Evolutionary conservation across 495 filamentous ascomycete genomes (phyloP), one percentile per base, ranked within the genome.

Genomic region (Penicillium egyptiacum): DNA sequence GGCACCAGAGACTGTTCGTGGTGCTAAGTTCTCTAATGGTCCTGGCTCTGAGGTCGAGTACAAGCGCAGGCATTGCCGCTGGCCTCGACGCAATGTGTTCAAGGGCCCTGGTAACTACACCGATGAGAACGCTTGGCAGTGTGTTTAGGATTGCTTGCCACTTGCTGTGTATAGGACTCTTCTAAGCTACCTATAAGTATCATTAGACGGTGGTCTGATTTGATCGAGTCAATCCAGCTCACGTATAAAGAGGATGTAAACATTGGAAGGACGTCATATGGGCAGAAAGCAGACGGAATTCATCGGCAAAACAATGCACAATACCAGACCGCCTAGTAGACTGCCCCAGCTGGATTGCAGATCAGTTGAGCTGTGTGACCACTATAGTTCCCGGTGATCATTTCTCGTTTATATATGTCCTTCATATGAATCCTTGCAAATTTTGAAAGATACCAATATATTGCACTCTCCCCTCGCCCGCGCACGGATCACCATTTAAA

Each of bases 1-100:
- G 19, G 75, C 81, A 5, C 84, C 84, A 0, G 81, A 83, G 25
- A 76, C 68, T 17, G 71, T 86, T 16, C 61, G 72, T 42, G 82
- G 82, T 14, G 76, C 77, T 1, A 84, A 83, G 59, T 84, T 79
- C 51, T 62, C 72, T 5, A 66, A 78, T 62, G 78, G 79, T 26
- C 58, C 50, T 25, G 70, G 70, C 7, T 61, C 67, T 2, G 11
- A 53, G 22, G 56, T 74, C 2, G 70, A 75, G 43, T 75, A 75
- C 48, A 59, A 64, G 9, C 72, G 73, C 58, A 76, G 68, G 61
- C 75, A 77, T 50, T 76, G 75, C 46, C 64, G 66, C 12, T 77
- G 66, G 44, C 75, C 75, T 11, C 66, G 64, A n/a, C 67, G 66
- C 17, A 75, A 78, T 57, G 61, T 71, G 22, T 71, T 62, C 42